phyloP scores from a whole-genome alignment of 1,139 yeast species.

The Blastobotrys aristatus region DNA sequence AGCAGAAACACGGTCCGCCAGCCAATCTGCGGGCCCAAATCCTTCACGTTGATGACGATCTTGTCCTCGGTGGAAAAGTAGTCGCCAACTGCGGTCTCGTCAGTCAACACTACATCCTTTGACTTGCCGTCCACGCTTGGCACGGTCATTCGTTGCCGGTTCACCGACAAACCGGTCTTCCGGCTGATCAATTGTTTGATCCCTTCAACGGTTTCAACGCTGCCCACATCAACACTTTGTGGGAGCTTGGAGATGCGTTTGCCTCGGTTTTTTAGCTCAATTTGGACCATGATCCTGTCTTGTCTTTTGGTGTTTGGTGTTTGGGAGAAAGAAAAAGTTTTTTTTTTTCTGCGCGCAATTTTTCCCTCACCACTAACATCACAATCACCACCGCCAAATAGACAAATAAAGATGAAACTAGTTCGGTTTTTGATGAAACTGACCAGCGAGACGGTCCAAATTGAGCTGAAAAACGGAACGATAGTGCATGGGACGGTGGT shows the following conservation, averaged over 20 bases:
- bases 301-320: background rate
- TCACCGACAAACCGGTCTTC: conserved; percentile 29
- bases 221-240: conserved; percentile 25
- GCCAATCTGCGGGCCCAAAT: conserved; percentile 86
- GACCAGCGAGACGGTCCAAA: conserved; percentile 81
- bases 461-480: conserved; percentile 88
- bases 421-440: conserved; percentile 78
- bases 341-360: background rate
- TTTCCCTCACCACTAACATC: background rate
- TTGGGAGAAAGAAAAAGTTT: conserved; percentile 16
- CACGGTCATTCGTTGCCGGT: conserved; percentile 35
- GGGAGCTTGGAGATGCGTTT: conserved; percentile 29
- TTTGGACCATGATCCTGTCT: conserved; percentile 26
- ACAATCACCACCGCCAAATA: too few species aligned
- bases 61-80: conserved; percentile 31
- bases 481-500: conserved; percentile 64
- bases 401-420: conserved; percentile 45
- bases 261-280: conserved; percentile 28
- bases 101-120: conserved; percentile 37
- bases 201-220: conserved; percentile 25
- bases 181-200: conserved; percentile 27
- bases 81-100: conserved; percentile 32
- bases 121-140: conserved; percentile 32
- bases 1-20: conserved; percentile 85
- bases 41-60: conserved; percentile 55